Evolutionary conservation across 192 early-diverging fungal species (phyloP).

Genomic region (Backusella tuberculispora): DNA sequence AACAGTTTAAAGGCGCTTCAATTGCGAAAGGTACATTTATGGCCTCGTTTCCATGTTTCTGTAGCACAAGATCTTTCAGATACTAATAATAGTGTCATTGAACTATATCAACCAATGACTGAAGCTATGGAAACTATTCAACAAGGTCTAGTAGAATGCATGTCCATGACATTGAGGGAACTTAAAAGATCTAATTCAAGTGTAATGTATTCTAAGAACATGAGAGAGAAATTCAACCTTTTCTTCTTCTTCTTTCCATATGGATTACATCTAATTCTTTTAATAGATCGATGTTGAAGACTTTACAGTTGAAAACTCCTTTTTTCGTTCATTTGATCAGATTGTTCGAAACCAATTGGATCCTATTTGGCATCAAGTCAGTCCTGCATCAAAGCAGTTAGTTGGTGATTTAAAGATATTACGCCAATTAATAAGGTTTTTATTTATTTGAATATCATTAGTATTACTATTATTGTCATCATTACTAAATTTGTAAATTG

Average conservation of each 20-base stretch:
- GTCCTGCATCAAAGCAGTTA: slow-evolving; percentile 71
- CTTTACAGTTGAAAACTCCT: slow-evolving; percentile 83
- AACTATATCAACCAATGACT: slow-evolving; percentile 79
- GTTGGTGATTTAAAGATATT: slow-evolving; percentile 75
- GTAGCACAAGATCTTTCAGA: slow-evolving; percentile 60
- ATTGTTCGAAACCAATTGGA: slow-evolving; percentile 77
- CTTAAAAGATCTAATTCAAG: slow-evolving; percentile 64
- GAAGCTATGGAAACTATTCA: slow-evolving; percentile 85
- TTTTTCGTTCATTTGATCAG: slow-evolving; percentile 85
- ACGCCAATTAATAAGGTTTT: slow-evolving; percentile 65
- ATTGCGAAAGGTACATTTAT: slow-evolving; percentile 81
- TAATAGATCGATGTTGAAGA: slow-evolving; percentile 77
- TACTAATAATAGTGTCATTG: slow-evolving; percentile 63
- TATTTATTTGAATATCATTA: not conserved
- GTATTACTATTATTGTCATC: not conserved
- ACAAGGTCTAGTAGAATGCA: slow-evolving; percentile 80
- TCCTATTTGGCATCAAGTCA: slow-evolving; percentile 87
- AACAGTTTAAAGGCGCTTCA: slow-evolving; percentile 82
- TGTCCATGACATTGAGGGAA: slow-evolving; percentile 79
- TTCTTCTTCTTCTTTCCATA: not conserved
- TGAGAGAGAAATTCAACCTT: not conserved
- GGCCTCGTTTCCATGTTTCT: slow-evolving; percentile 82
- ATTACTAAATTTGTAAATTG: not conserved
- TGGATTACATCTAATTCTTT: not conserved
- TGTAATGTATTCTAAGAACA: slow-evolving; percentile 38